Evolutionary conservation across 1,284 basidiomycete genomes (phyloP), one percentile per base, ranked within the genome.

Genomic region (Cryptococcus sp.): DNA sequence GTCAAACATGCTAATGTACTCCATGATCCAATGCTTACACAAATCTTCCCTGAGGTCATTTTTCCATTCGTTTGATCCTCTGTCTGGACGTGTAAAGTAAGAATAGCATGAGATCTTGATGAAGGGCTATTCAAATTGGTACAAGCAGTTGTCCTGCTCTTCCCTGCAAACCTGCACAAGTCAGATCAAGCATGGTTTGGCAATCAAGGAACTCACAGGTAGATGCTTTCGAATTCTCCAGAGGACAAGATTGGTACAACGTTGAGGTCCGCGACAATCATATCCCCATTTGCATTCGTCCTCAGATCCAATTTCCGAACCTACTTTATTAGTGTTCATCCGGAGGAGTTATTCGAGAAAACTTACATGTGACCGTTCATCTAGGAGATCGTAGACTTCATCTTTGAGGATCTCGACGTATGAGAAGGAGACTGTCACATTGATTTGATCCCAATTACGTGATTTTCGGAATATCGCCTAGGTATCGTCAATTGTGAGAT

Each of bases 341-440:
- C 38, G 10, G 10, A 41, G 38, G 38, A 10, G 10, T 1, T 2
- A 41, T 10, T 41, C 10, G 38, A 41, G 38, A 41, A n/a, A 34
- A 48, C 46, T 48, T 32, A 48, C 46, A 11, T 11, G 31, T 10
- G 46, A 46, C 33, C 49, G 58, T 38, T 46, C 46, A 50, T 60
- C 85, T 3, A 91, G 80, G 4, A 92, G 80, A 67, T 91, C 89
- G 66, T 88, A 90, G 1, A 87, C 85, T 57, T 90, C 87, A 63
- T 91, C 89, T 65, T 88, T 88, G 75, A 90, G 89, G 45, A 90
- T 88, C 69, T 90, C 89, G 82, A 90, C 87, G 62, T 89, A 90
- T 0, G 87, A 88, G 14, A 87, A 79, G 4, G 79, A 63, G 4
- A 89, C 71, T 5, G 49, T 35, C 11, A 47, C 23, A 31, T 5